Evolutionary conservation across 139 green algal genomes (phyloP), one percentile per base, ranked within the genome.

Genomic region (Gonium pectorale): DNA sequence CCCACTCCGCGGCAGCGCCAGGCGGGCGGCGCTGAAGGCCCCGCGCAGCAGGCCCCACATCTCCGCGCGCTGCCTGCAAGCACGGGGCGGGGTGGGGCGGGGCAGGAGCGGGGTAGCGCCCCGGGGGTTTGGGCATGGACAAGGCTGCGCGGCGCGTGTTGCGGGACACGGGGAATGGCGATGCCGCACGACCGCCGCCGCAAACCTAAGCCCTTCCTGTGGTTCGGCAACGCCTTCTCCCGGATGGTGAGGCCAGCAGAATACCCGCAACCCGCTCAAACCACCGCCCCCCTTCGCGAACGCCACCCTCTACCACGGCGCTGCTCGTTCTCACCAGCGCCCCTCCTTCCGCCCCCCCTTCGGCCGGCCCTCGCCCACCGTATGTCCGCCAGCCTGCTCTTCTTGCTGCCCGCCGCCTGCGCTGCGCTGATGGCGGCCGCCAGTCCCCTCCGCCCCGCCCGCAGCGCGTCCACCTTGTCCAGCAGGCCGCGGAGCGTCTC

Each of bases 401-500:
- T 85, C 63, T 75, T 75, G 6, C 35, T 13, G 49, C 56, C 77
- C 8, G 11, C 41, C n/a, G 22, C 26, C 33, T 77, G 68, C 62
- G 78, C 78, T 46, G 74, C 62, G 62, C n/a, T 66, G 33, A 84
- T 19, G 43, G 75, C 27, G 44, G 41, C 26, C 46, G 79, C 64
- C 79, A 85, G 79, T 8, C 64, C 63, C 26, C 79, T 24, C 64
- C 79, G 64, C 35, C 43, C 35, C 35, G 64, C 64, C 11, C 79
- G 79, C 79, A 73, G 24, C 17, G 22, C 24, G 67, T 85, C 79
- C 79, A 85, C 40, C 79, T 85, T 80, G 49, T 91, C 83, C 33
- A 91, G 83, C 71, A 91, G 71, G 5, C 74, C 79, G 31, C 85
- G 59, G 19, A 89, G 52, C 7, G 87, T 91, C 63, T 87, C 79